phyloP scores from a whole-genome alignment of 208 protist genomes.

The Herpetomonas tarakana region DNA sequence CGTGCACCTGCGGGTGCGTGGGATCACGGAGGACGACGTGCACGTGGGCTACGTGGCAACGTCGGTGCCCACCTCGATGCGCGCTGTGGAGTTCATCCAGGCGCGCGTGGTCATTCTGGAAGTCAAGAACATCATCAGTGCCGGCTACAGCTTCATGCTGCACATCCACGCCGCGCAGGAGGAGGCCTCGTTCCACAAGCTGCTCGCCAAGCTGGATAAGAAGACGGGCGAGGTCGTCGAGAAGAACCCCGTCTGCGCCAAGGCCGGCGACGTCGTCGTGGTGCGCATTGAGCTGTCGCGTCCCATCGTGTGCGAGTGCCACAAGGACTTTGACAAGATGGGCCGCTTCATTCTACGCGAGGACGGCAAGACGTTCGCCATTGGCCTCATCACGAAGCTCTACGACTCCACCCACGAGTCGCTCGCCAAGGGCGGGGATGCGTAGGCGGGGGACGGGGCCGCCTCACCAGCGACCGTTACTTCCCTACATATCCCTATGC shows the following conservation, averaged over 20 bases:
- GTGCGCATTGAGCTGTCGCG: constrained; percentile 86
- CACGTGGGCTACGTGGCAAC: constrained; percentile 90
- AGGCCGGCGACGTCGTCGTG: constrained; percentile 91
- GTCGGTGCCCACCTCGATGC: constrained; percentile 74
- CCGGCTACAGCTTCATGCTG: constrained; percentile 93
- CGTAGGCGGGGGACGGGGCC: constrained; percentile 12
- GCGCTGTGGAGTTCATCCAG: constrained; percentile 91
- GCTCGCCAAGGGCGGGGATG: constrained; percentile 32
- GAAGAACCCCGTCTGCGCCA: constrained; percentile 92
- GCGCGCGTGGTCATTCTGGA: constrained; percentile 94
- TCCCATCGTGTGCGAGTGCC: constrained; percentile 90
- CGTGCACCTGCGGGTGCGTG: constrained; percentile 89
- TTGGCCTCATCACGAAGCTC: constrained; percentile 87
- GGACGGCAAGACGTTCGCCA: constrained; percentile 91
- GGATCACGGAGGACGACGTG: constrained; percentile 86
- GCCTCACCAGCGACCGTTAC: too few relatives aligned
- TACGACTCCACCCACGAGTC: constrained; percentile 82
- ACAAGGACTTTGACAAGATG: constrained; percentile 94
- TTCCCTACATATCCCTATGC: too few relatives aligned
- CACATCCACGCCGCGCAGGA: constrained; percentile 94
- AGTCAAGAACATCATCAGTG: constrained; percentile 94
- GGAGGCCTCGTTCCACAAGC: constrained; percentile 89
- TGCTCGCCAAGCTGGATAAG: constrained; percentile 91
- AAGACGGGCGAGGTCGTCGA: constrained; percentile 90
- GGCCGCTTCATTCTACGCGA: constrained; percentile 97